These are phyloP conservation scores for Cladophialophora psammophila DNA, from an alignment of 2,329 filamentous ascomycete genomes.

Conservation along the genomic window DNA sequence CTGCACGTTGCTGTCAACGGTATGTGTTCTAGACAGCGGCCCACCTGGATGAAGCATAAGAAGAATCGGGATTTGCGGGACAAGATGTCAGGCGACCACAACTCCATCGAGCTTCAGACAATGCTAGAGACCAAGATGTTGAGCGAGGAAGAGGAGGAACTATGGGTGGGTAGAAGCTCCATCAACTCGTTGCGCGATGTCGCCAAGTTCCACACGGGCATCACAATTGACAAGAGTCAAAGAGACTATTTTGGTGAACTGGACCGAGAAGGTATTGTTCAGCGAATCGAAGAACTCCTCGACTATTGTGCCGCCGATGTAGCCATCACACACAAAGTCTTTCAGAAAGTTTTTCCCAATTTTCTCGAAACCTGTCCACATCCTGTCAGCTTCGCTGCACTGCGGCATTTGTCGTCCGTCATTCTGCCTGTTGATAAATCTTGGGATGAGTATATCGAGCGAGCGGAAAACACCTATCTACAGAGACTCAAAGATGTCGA, in stretches of 20 bases:
- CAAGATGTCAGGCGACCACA: conserved; percentile 74
- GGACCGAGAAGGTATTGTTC: conserved; percentile 72
- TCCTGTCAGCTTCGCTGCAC: conserved; percentile 93
- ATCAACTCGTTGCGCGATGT: conserved; percentile 95
- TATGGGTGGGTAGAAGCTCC: conserved; percentile 94
- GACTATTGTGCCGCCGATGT: conserved; percentile 97
- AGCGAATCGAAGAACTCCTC: conserved; percentile 79
- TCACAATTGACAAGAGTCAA: conserved; percentile 87
- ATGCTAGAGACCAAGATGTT: conserved; percentile 73
- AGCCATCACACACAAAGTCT: conserved; percentile 90
- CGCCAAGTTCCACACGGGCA: conserved; percentile 91
- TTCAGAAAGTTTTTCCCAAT: conserved; percentile 87
- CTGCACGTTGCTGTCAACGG: conserved; percentile 97
- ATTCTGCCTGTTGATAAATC: conserved; percentile 88
- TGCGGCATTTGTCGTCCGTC: conserved; percentile 90
- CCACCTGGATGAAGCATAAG: conserved; percentile 96
- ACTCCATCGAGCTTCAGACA: conserved; percentile 73
- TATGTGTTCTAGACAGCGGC: conserved; percentile 96
- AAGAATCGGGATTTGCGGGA: conserved; percentile 87
- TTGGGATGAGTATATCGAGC: conserved; percentile 85
- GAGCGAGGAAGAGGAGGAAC: conserved; percentile 85
- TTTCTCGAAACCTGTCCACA: conserved; percentile 92
- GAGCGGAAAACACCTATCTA: conserved; percentile 84
- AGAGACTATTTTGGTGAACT: conserved; percentile 87
- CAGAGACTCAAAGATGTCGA: conserved; percentile 78